A percentile compares a stretch with the other conserved stretches of the same genome.
These are phyloP conservation scores for Hypoxylon sp. DNA, from an alignment of 2,329 filamentous ascomycete genomes.

Conservation along the genomic window DNA sequence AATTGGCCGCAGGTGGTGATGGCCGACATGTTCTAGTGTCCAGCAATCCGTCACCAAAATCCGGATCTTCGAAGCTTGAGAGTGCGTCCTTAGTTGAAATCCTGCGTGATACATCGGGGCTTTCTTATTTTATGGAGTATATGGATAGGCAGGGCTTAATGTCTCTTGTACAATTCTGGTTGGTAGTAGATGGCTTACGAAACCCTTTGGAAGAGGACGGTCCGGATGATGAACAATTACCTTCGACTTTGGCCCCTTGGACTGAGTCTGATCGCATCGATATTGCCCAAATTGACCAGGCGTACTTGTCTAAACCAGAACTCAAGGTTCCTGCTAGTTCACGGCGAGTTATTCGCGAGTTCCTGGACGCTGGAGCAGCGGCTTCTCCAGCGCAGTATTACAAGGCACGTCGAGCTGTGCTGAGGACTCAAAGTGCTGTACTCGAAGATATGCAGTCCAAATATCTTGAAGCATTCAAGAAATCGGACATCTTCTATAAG, in stretches of 20 bases:
- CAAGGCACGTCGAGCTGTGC: conserved; percentile 82
- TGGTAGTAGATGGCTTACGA: conserved; percentile 96
- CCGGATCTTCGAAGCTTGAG: conserved; percentile 74
- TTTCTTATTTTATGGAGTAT: conserved; percentile 99
- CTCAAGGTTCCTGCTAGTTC: conserved; percentile 81
- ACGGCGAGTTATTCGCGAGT: conserved; percentile 79
- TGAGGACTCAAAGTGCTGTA: conserved; percentile 85
- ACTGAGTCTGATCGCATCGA: conserved; percentile 88
- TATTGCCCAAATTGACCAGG: conserved; percentile 90
- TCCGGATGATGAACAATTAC: conserved; percentile 76
- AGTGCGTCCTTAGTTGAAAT: conserved; percentile 85
- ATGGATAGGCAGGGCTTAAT: conserved; percentile 94
- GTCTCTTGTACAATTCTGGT: conserved; percentile 96
- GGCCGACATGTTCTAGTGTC: conserved; percentile 56
- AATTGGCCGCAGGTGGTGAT: conserved; percentile 79
- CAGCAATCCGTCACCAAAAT: conserved; percentile 51
- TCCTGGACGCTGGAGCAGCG: conserved; percentile 81
- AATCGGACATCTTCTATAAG: conserved; percentile 95
- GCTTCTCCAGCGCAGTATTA: conserved; percentile 88
- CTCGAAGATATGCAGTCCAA: conserved; percentile 86
- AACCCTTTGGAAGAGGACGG: conserved; percentile 90
- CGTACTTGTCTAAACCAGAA: conserved; percentile 86
- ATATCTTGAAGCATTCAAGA: conserved; percentile 89
- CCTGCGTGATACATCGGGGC: conserved; percentile 87
- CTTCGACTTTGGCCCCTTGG: conserved; percentile 77